phyloP scores from a whole-genome alignment of 169 alveolate species.

The Pseudocohnilembus persalinus region DNA sequence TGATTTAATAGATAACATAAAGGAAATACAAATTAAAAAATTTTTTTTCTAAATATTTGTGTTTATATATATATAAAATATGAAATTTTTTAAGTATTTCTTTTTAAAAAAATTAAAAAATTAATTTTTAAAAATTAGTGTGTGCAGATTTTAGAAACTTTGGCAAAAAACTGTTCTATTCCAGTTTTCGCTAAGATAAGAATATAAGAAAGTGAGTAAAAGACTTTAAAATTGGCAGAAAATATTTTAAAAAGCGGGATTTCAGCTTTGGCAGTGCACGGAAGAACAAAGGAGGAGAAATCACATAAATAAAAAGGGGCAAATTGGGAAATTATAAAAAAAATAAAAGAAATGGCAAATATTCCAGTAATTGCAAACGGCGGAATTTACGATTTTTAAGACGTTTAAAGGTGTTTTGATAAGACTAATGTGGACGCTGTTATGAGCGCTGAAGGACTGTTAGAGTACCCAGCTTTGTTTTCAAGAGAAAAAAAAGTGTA shows the following conservation, averaged over 20 bases:
- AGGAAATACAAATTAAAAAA: too few species aligned
- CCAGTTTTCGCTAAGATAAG: not conserved
- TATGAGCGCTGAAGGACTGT: constrained; percentile 77
- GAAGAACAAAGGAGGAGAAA: constrained; percentile 73
- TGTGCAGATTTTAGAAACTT: too few species aligned
- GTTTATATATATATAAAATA: too few species aligned
- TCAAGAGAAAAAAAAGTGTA: constrained; percentile 37
- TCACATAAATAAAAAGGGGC: constrained; percentile 59
- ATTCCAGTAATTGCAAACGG: constrained; percentile 87
- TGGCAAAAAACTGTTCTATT: too few species aligned
- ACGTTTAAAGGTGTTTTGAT: constrained; percentile 65
- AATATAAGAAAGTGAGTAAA: not conserved
- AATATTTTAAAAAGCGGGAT: constrained; percentile 72
- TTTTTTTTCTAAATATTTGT: too few species aligned
- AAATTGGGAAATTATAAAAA: constrained; percentile 77
- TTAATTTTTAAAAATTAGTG: too few species aligned
- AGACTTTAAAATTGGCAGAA: constrained; percentile 51
- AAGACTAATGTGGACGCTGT: constrained; percentile 80
- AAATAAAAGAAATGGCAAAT: constrained; percentile 58
- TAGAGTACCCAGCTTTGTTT: constrained; percentile 82
- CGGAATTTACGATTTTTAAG: constrained; percentile 68
- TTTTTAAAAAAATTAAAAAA: too few species aligned
- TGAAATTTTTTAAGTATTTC: too few species aligned
- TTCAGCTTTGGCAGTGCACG: constrained; percentile 71
- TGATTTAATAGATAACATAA: not conserved